Evolutionary conservation across 2,329 filamentous ascomycete genomes (phyloP).

Genomic region (Nannizziopsis barbatae): DNA sequence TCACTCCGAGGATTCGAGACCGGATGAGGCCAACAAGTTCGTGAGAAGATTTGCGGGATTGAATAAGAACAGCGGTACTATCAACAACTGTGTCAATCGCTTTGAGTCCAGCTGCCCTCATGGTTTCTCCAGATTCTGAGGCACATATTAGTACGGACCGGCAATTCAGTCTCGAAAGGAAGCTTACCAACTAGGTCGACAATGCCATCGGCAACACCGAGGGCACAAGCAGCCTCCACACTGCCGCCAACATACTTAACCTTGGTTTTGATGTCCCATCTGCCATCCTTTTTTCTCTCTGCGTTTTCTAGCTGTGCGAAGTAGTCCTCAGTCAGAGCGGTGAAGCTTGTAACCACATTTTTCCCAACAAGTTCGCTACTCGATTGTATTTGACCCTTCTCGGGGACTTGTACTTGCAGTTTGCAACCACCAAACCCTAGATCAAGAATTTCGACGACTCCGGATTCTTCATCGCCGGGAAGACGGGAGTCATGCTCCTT

Average conservation of each 20-base stretch:
- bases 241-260: slow-evolving; percentile 93
- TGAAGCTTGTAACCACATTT: slow-evolving; percentile 93
- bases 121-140: slow-evolving; percentile 93
- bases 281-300: slow-evolving; percentile 23
- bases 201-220: slow-evolving; percentile 93
- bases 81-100: slow-evolving; percentile 89
- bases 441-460: slow-evolving; percentile 78
- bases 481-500: slow-evolving; percentile 66
- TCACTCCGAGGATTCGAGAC: slow-evolving; percentile 80
- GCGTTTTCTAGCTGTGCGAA: slow-evolving; percentile 63
- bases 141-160: neutral
- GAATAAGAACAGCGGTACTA: slow-evolving; percentile 80
- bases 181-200: slow-evolving; percentile 87
- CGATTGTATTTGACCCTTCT: slow-evolving; percentile 60
- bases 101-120: slow-evolving; percentile 88
- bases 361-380: slow-evolving; percentile 75
- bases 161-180: neutral
- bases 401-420: slow-evolving; percentile 92
- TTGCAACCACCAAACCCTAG: slow-evolving; percentile 84
- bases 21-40: slow-evolving; percentile 73
- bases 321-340: slow-evolving; percentile 68
- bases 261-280: slow-evolving; percentile 61
- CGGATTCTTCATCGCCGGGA: slow-evolving; percentile 33
- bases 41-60: slow-evolving; percentile 73
- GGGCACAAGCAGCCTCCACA: slow-evolving; percentile 89